Percentiles rank a stretch among this genome's conserved stretches.
Conservation (phyloP, 2,329 filamentous ascomycete genomes). For the Exophiala sp. region DNA sequence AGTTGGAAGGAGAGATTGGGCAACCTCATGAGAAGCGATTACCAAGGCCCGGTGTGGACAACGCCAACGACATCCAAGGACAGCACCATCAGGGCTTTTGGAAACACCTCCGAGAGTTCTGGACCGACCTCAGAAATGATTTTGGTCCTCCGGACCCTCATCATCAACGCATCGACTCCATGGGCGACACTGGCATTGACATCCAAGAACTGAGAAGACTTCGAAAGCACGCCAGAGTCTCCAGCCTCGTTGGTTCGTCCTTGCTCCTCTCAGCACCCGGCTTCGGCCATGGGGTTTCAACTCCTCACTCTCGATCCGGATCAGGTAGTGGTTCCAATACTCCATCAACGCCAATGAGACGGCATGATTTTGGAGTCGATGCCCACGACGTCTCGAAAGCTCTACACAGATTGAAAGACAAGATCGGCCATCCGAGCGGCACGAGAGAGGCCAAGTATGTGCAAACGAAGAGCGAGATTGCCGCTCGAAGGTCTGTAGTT, state of each 20-base stretch:
- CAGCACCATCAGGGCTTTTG: not conserved
- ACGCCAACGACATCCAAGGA: not conserved
- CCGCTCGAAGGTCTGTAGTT: not conserved
- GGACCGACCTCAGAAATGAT: not conserved
- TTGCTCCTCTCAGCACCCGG: not conserved
- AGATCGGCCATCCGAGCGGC: not conserved
- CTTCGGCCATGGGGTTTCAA: not conserved
- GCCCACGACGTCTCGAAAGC: not conserved
- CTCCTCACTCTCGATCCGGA: not conserved
- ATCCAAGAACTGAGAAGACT: not conserved
- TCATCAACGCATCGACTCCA: not conserved
- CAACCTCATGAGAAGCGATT: not conserved
- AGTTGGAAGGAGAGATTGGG: not conserved
- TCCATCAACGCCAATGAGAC: not conserved
- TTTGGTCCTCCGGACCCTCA: not conserved
- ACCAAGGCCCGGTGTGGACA: not conserved
- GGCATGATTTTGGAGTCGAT: not conserved
- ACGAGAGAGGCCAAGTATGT: not conserved
- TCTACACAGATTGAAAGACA: not conserved
- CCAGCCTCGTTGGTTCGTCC: not conserved
- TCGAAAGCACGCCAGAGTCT: not conserved
- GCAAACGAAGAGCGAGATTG: not conserved
- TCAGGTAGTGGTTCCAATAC: not conserved
- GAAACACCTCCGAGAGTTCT: not conserved
- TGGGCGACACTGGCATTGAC: not conserved